Percentiles rank a stretch among this genome's conserved stretches.
phyloP scores from a whole-genome alignment of 2,329 filamentous ascomycete genomes.

The Colletotrichum sp. region DNA sequence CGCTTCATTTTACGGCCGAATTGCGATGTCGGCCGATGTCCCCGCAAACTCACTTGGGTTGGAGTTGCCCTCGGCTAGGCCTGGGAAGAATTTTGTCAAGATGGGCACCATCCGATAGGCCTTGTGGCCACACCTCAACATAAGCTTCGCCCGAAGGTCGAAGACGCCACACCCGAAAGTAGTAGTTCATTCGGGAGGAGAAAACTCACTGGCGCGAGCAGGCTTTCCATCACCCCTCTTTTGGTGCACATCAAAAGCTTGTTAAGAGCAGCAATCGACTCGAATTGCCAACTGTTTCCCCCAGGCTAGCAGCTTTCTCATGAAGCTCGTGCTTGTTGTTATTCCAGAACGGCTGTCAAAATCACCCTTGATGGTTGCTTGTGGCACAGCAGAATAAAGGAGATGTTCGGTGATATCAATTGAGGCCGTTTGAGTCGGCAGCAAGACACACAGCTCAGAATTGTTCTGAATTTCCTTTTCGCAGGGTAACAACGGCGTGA shows the following conservation, averaged over 20 bases:
- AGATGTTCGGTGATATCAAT: not conserved
- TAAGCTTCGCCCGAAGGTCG: not conserved
- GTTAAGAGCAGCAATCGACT: not conserved
- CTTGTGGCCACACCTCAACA: not conserved
- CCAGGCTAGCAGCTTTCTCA: fast-evolving
- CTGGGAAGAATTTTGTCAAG: not conserved
- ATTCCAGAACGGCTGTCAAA: not conserved
- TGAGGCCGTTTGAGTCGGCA: not conserved
- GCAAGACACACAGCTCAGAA: not conserved
- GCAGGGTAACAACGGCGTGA: not conserved
- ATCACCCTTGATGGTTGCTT: not conserved
- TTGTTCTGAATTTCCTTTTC: not conserved
- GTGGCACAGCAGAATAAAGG: not conserved
- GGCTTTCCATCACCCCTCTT: not conserved
- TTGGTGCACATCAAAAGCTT: not conserved
- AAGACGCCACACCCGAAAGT: not conserved
- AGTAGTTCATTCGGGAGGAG: not conserved
- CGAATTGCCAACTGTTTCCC: not conserved
- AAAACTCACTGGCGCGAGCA: not conserved
- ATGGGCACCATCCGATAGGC: not conserved
- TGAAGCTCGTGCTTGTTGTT: not conserved
- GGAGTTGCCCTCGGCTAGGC: not conserved
- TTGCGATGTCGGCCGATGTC: not conserved
- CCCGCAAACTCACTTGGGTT: not conserved
- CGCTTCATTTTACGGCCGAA: not conserved